phyloP scores from a whole-genome alignment of 2,329 filamentous ascomycete genomes.

The Aureobasidium namibiae region DNA sequence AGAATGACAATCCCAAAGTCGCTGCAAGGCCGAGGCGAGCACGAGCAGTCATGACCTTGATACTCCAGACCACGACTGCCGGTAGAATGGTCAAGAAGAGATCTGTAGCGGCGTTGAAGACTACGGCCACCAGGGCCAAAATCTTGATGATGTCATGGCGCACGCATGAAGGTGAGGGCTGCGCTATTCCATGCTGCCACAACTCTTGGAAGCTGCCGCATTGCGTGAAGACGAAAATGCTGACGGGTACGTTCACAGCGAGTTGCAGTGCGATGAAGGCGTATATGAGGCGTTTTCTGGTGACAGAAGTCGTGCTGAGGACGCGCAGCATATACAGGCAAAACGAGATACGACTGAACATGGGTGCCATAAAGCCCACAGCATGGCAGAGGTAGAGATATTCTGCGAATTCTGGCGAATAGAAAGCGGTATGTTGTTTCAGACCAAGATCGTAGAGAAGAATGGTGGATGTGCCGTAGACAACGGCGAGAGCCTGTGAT shows the following conservation, averaged over 20 bases:
- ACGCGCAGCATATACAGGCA: slow-evolving; percentile 5
- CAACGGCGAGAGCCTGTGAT: no score
- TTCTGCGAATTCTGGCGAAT: neutral
- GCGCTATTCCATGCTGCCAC: neutral
- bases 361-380: neutral
- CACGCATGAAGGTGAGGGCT: neutral
- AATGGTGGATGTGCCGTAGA: no score
- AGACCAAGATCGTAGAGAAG: neutral
- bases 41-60: neutral
- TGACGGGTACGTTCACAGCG: neutral
- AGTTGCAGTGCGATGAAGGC: neutral
- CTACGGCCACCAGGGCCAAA: neutral
- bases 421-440: neutral
- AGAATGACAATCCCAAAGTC: neutral
- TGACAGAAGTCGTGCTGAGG: neutral
- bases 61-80: neutral
- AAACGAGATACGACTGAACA: neutral
- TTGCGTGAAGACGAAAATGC: neutral
- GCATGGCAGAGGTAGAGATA: neutral
- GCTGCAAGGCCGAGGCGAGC: neutral
- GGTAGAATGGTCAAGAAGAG: neutral
- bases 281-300: no score
- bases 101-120: neutral
- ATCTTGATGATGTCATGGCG: neutral
- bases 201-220: neutral